Evolutionary conservation across 345 rosid genomes (phyloP).

Genomic region (Ceriops decandra): DNA sequence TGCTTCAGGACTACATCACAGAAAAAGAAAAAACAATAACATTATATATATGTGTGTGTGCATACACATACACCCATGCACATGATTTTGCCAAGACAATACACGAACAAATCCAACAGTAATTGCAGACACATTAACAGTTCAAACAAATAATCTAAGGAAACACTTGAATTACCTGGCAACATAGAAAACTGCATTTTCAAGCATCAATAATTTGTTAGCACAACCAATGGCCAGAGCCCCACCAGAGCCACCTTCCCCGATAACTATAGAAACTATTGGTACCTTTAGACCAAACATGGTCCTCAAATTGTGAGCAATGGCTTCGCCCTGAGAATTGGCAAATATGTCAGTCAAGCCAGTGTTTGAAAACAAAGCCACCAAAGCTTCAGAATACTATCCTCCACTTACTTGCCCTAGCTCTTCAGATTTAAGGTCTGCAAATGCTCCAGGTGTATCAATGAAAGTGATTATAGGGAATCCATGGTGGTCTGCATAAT

Average conservation of each 20-base stretch:
- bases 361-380: conserved; percentile 9
- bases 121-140: neutral
- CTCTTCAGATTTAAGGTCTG: conserved; percentile 75
- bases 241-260: conserved; percentile 99
- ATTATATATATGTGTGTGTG: neutral
- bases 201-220: conserved; percentile 89
- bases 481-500: conserved; percentile 80
- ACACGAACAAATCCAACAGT: neutral
- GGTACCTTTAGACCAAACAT: conserved; percentile 98
- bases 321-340: conserved; percentile 84
- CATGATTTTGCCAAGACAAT: neutral
- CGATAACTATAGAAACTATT: conserved; percentile 82
- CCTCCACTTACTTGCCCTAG: conserved; percentile 55
- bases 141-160: neutral
- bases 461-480: conserved; percentile 76
- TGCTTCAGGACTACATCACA: conserved; percentile 81
- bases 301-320: conserved; percentile 87
- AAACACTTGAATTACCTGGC: conserved; percentile 60
- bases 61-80: neutral
- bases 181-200: conserved; percentile 92
- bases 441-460: conserved; percentile 84
- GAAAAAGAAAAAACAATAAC: neutral
- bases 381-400: conserved; percentile 8
- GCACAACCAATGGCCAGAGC: conserved; percentile 97
- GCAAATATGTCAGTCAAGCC: conserved; percentile 20